phyloP scores from a whole-genome alignment of 495 filamentous ascomycete genomes.

The Pyrenopolyporus hunteri region DNA sequence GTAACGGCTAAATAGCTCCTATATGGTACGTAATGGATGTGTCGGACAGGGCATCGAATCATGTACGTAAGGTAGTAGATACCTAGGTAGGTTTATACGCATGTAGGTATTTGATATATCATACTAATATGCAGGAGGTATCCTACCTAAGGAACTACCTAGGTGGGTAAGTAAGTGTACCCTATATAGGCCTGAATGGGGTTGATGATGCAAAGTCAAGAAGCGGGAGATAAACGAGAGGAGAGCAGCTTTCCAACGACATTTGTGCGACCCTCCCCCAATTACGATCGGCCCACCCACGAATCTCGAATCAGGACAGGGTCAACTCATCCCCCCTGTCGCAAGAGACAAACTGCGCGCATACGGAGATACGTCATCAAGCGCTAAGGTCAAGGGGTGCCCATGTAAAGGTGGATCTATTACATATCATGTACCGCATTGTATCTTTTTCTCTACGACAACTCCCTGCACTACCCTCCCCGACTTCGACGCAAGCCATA shows the following conservation, averaged over 20 bases:
- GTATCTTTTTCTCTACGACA: conserved; percentile 10
- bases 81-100: no score
- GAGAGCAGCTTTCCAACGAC: conserved; percentile 1
- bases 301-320: conserved; percentile 21
- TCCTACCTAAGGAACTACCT: no score
- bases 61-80: not conserved
- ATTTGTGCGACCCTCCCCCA: conserved; percentile 16
- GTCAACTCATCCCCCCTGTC: conserved; percentile 16
- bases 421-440: conserved; percentile 9
- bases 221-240: conserved; percentile 1
- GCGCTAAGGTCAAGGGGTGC: not conserved
- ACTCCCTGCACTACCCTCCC: no score
- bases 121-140: no score
- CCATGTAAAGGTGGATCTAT: not conserved
- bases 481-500: no score
- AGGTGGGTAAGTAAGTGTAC: no score
- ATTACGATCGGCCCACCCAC: conserved; percentile 24
- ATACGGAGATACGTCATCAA: conserved; percentile 19
- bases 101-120: no score
- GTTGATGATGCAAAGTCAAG: conserved; percentile 23
- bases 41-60: conserved; percentile 26
- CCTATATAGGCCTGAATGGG: conserved; percentile 17
- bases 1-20: conserved; percentile 2
- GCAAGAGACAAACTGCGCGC: conserved; percentile 7
- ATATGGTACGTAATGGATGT: conserved; percentile 11